Evolutionary conservation across 2,329 filamentous ascomycete genomes (phyloP).

Genomic region (Nemania bipapillata): DNA sequence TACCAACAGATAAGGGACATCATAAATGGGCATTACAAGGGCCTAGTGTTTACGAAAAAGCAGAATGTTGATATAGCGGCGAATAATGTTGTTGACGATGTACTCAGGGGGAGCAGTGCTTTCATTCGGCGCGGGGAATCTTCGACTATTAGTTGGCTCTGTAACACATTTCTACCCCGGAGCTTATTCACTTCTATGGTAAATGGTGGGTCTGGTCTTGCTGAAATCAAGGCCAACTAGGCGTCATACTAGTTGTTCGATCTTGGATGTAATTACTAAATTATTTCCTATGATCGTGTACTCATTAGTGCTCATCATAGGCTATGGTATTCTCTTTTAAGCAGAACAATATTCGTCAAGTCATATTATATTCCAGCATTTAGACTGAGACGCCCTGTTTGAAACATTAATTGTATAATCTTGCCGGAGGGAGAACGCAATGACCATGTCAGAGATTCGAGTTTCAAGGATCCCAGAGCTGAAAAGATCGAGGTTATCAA

Average conservation of each 20-base stretch:
- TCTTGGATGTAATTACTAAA: not conserved
- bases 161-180: slow-evolving; percentile 12
- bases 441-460: no score
- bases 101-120: not conserved
- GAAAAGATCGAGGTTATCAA: no score
- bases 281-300: not conserved
- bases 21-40: slow-evolving; percentile 8
- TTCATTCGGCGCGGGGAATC: slow-evolving; percentile 24
- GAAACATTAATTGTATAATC: no score
- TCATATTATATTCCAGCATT: no score
- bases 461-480: no score
- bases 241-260: not conserved
- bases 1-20: slow-evolving; percentile 18
- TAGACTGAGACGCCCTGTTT: no score
- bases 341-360: no score
- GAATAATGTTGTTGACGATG: slow-evolving; percentile 16
- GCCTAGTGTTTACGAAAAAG: slow-evolving; percentile 5
- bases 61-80: slow-evolving; percentile 13
- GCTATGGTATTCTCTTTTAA: no score
- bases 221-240: slow-evolving; percentile 3
- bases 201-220: slow-evolving; percentile 15
- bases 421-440: no score
- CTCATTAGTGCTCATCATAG: no score
- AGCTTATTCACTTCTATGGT: slow-evolving; percentile 1
- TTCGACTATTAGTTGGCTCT: slow-evolving; percentile 18